Evolutionary conservation across 2,329 filamentous ascomycete species (phyloP).

Genomic region (Aureobasidium sp.): DNA sequence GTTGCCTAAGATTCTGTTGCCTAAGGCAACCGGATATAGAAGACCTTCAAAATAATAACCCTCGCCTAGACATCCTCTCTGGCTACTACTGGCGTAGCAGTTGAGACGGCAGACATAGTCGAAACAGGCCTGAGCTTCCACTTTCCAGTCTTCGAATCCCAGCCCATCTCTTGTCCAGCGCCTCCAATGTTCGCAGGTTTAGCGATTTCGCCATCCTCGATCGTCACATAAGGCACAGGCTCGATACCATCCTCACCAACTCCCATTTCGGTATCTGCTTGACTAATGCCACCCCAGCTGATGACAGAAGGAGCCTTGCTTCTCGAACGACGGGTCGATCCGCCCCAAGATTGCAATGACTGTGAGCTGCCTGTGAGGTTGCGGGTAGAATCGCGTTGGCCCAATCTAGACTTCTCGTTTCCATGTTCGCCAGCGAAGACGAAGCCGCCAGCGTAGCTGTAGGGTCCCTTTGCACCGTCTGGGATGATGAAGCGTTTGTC

Average conservation of each 20-base stretch:
- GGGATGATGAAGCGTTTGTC: slow-evolving; percentile 71
- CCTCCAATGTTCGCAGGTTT: slow-evolving; percentile 14
- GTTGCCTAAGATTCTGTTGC: not conserved
- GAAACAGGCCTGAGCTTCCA: slow-evolving; percentile 24
- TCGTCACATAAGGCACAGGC: slow-evolving; percentile 23
- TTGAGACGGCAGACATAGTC: not conserved
- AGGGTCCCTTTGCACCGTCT: slow-evolving; percentile 55
- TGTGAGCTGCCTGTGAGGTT: slow-evolving; percentile 20
- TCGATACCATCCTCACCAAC: slow-evolving; percentile 24
- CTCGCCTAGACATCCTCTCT: not conserved
- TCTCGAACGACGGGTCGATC: not conserved
- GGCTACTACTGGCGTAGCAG: not conserved
- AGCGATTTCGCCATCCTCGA: slow-evolving; percentile 12
- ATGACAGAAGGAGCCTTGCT: slow-evolving; percentile 15
- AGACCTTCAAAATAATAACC: not conserved
- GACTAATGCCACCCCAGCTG: slow-evolving; percentile 25
- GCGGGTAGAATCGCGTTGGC: slow-evolving; percentile 20
- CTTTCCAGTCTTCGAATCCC: slow-evolving; percentile 24
- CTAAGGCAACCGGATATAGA: not conserved
- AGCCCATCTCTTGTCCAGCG: slow-evolving; percentile 24
- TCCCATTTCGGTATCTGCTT: slow-evolving; percentile 20
- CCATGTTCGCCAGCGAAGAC: slow-evolving; percentile 22
- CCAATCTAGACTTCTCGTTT: slow-evolving; percentile 24
- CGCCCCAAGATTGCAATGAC: slow-evolving; percentile 13
- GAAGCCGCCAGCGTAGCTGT: slow-evolving; percentile 17